Evolutionary conservation across 129 eudicot genomes (phyloP).

Genomic region (Chrysanthemum seticuspe): DNA sequence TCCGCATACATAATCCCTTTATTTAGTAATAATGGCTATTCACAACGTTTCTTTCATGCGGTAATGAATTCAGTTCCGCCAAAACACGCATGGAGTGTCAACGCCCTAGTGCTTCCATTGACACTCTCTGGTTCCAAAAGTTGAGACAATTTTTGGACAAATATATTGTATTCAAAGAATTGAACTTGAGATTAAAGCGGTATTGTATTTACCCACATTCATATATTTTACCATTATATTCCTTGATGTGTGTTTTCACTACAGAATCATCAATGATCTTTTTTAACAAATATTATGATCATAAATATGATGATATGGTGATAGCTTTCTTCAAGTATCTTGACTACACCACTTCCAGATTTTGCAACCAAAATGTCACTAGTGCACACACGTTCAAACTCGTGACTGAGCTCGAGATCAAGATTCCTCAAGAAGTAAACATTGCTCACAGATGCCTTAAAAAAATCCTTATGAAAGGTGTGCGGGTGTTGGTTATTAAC

Average conservation of each 20-base stretch:
- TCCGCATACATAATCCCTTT: too few relatives aligned
- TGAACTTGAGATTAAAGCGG: constrained; percentile 9
- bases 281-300: too few relatives aligned
- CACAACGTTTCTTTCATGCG: neutral
- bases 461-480: neutral
- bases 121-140: constrained; percentile 15
- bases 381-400: too few relatives aligned
- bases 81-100: constrained; percentile 9
- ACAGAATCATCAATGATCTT: too few relatives aligned
- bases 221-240: neutral
- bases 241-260: neutral
- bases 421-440: too few relatives aligned
- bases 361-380: too few relatives aligned
- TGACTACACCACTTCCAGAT: too few relatives aligned
- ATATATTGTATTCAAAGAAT: neutral
- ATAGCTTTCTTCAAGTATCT: too few relatives aligned
- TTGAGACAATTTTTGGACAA: constrained; percentile 9
- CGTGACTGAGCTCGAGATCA: too few relatives aligned
- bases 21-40: neutral
- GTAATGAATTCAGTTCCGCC: neutral
- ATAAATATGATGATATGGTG: too few relatives aligned
- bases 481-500: neutral
- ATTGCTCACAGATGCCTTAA: neutral
- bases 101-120: neutral
- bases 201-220: neutral